Base-by-base conservation (phyloP, 1,139 yeast species). In the Waltiozyma solani region DNA sequence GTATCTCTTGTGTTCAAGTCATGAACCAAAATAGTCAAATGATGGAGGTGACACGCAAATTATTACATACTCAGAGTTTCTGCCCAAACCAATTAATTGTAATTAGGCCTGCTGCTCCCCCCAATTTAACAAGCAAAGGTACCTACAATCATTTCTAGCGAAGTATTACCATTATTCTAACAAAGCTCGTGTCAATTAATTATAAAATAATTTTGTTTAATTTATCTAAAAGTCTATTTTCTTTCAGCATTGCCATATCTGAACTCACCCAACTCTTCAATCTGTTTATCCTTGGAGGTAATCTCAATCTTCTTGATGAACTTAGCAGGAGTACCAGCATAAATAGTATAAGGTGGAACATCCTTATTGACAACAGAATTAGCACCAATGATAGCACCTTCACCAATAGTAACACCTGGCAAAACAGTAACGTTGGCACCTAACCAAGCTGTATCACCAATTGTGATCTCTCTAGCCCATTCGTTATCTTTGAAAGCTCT, bases 351-450 rank as follows among this genome's bases (percentile, higher is more conserved):
- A 8, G 69, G 60, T 1, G 81, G 78, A 18, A 79, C 67, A 44
- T 69, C 73, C 45, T 60, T 71, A 27, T 67, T 67, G 21, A 80
- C 85, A 2, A 79, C 77, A 5, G 77, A 60, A 4, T 84, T 85
- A 7, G 87, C 84, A 7, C 79, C 89, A 36, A 80, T 63, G 1
- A 77, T 76, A n/a, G 70, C 66, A 1, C 72, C 71, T 30, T 73
- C 70, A 8, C 87, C 87, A 38, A 80, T 68, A 1, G 71, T 75
- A 13, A 79, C 81, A 2, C 86, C 87, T 2, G 83, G 82, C 39
- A 79, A 58, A 6, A 80, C 66, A 1, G 63, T 62, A 19, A 63
- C 71, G 36, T 67, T 65, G 3, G 77, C 67, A 10, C 84, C 83
- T 35, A 80, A 61, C 89, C 89, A 80, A 15, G 76, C 81, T 42